These are phyloP conservation scores for Schizochytrium sp. DNA, from an alignment of 108 stramenopile genomes.

Conservation along the genomic window DNA sequence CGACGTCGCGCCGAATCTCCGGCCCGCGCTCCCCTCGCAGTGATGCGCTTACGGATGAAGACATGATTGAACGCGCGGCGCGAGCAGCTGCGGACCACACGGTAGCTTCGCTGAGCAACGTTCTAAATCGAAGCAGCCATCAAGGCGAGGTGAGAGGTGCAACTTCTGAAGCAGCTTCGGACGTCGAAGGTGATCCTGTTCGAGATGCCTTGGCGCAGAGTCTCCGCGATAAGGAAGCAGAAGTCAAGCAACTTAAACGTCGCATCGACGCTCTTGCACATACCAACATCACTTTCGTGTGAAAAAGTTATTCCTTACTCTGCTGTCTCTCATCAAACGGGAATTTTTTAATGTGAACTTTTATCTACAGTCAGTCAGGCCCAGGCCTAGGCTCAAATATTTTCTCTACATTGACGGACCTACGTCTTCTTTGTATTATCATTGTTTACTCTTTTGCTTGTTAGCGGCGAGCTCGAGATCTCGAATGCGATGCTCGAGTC, in stretches of 20 bases:
- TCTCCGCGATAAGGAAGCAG: neutral
- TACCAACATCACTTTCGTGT: neutral
- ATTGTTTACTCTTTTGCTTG: no score
- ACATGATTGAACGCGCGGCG: neutral
- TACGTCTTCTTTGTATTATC: no score
- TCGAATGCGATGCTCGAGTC: no score
- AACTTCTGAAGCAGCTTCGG: no score
- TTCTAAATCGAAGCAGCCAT: neutral
- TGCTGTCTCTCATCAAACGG: neutral
- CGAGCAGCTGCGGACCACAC: neutral
- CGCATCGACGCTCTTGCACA: neutral
- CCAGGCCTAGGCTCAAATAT: no score
- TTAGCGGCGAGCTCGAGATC: no score
- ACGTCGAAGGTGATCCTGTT: neutral
- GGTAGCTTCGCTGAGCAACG: neutral
- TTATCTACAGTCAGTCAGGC: neutral
- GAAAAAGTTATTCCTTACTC: neutral
- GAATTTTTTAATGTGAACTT: neutral
- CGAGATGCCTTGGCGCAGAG: neutral
- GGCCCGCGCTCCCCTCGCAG: no score
- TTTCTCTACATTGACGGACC: no score
- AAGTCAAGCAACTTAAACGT: neutral
- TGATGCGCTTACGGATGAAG: neutral
- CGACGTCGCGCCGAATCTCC: no score
- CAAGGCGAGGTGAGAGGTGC: no score